Base-by-base conservation (phyloP, 2,329 filamentous ascomycete species). In the Fusarium piperis region DNA sequence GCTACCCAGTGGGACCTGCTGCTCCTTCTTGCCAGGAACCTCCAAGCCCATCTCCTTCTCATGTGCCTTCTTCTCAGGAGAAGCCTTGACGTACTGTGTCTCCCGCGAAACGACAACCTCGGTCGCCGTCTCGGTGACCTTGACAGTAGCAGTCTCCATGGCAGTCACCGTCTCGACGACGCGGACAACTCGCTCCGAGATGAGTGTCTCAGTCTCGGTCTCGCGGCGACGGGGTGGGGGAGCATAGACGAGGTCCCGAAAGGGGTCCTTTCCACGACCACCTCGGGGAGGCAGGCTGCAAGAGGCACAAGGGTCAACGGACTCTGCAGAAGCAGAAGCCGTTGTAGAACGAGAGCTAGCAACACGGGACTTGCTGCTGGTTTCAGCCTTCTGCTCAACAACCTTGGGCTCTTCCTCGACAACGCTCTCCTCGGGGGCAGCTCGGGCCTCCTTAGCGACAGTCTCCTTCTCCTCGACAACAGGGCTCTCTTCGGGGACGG, bases 151-250 rank as follows among this genome's bases (percentile, higher is more conserved):
- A 9, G 77, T 81, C 68, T 81, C 77, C 26, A 79, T 77, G 58
- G 79, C 73, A 2, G 78, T 82, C 2, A 79, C 76, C 8, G 81
- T 84, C 67, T 83, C 78, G 11, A 83, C 74, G 7, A 83, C 71
- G 3, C 76, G 76, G 12, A 83, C 76, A 0, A 78, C 70, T 28
- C 71, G 66, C 52, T 78, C 70, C 20, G 73, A 73, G 26, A 73
- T 62, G 6, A 73, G 63, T 0, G 67, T 67, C 59, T 74, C 69
- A 6, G 35, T 70, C 55, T 72, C 70, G 3, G 23, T 69, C 60
- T 80, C 77, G 9, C 77, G 76, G 7, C 77, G 76, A 4, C 59
- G 53, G 3, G 53, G 44, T 33, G 70, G 60, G 12, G 39, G 56
- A 26, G n/a, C 46, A 12, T 52, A 39, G 6, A 60, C 39, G 2